These are phyloP conservation scores for Leccinum subtestaceum DNA, from an alignment of 768 basidiomycete species.

Conservation along the genomic window DNA sequence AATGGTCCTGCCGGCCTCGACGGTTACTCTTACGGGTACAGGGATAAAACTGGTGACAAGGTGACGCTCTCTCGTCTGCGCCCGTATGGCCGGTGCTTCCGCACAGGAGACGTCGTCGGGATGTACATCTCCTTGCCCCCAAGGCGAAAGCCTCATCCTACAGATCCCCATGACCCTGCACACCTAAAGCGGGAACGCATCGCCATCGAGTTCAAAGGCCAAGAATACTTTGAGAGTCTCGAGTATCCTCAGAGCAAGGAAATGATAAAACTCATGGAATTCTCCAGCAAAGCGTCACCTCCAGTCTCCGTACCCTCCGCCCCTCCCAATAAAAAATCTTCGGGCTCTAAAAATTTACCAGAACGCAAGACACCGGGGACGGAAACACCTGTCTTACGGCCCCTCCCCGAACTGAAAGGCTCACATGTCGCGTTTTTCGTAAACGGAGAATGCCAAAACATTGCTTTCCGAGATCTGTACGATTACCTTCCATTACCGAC, in stretches of 20 bases:
- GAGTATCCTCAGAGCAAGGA: slow-evolving; percentile 90
- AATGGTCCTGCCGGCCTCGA: slow-evolving; percentile 93
- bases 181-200: slow-evolving; percentile 86
- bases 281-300: slow-evolving; percentile 55
- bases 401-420: slow-evolving; percentile 64
- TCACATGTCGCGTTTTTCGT: slow-evolving; percentile 88
- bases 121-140: slow-evolving; percentile 90
- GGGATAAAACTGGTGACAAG: slow-evolving; percentile 92
- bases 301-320: slow-evolving; percentile 56
- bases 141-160: slow-evolving; percentile 50
- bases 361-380: slow-evolving; percentile 44
- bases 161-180: slow-evolving; percentile 77
- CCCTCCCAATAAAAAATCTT: slow-evolving; percentile 57
- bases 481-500: slow-evolving; percentile 83
- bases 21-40: slow-evolving; percentile 87
- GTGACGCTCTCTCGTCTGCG: slow-evolving; percentile 79
- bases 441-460: slow-evolving; percentile 81
- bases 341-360: slow-evolving; percentile 65
- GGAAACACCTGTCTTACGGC: slow-evolving; percentile 47
- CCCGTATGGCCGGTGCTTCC: slow-evolving; percentile 71
- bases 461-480: slow-evolving; percentile 85
- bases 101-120: slow-evolving; percentile 85
- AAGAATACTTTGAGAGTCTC: slow-evolving; percentile 91
- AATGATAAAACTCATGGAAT: slow-evolving; percentile 87
- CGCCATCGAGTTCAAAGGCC: slow-evolving; percentile 93